Evolutionary conservation across 805 yeast species (phyloP).

Genomic region (Pichia paraexigua): DNA sequence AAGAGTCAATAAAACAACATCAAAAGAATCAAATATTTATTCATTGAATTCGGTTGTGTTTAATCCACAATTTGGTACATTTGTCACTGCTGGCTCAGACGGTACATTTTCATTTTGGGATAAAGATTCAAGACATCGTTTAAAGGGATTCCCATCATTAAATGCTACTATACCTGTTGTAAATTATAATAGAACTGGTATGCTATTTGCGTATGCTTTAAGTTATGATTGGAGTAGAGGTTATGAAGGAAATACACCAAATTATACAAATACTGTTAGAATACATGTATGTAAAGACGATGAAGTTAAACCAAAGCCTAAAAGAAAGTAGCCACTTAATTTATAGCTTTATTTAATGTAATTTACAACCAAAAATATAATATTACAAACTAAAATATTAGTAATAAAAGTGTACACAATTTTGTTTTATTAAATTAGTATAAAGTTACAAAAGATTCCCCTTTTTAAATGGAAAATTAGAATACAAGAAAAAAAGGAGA

Average conservation of each 20-base stretch:
- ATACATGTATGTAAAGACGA: slow-evolving; percentile 80
- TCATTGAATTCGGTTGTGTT: slow-evolving; percentile 74
- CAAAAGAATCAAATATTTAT: slow-evolving; percentile 60
- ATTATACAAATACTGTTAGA: slow-evolving; percentile 66
- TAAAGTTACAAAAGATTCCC: not conserved
- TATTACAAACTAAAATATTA: not conserved
- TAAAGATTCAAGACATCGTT: slow-evolving; percentile 80
- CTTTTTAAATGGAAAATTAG: not conserved
- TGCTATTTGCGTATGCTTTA: slow-evolving; percentile 81
- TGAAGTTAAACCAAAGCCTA: slow-evolving; percentile 61
- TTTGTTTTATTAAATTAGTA: not conserved
- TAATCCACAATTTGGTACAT: slow-evolving; percentile 87
- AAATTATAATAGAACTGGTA: slow-evolving; percentile 75
- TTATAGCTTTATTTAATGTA: not conserved
- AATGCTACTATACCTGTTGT: slow-evolving; percentile 66
- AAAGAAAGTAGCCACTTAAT: slow-evolving; percentile 18
- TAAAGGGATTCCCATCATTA: slow-evolving; percentile 68
- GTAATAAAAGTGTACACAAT: not conserved
- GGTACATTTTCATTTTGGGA: slow-evolving; percentile 96
- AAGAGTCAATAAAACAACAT: slow-evolving; percentile 53
- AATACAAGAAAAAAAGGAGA: not conserved
- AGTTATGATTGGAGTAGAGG: slow-evolving; percentile 97
- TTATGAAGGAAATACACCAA: slow-evolving; percentile 66
- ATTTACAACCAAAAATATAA: not conserved
- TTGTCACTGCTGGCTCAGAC: slow-evolving; percentile 91